phyloP scores from a whole-genome alignment of 1,284 basidiomycete species.

The Cronartium ribicola region DNA sequence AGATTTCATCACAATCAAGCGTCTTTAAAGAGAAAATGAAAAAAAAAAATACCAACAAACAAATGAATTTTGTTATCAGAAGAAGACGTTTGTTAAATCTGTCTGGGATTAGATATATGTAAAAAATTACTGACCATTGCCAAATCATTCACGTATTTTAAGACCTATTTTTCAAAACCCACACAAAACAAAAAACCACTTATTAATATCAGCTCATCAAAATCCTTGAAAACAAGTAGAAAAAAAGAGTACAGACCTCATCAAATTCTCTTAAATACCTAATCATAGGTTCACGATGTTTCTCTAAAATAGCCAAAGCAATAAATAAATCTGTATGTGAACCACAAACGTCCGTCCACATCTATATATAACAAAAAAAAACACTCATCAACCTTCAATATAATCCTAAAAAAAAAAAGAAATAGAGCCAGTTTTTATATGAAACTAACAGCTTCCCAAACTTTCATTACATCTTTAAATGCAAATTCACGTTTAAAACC shows the following conservation, averaged over 20 bases:
- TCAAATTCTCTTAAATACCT: slow-evolving; percentile 78
- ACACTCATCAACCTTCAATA: background rate
- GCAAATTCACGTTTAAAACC: slow-evolving; percentile 23
- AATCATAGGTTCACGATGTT: slow-evolving; percentile 85
- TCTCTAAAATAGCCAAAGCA: slow-evolving; percentile 86
- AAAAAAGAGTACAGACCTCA: slow-evolving; percentile 45
- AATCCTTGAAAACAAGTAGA: background rate
- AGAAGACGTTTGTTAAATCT: background rate
- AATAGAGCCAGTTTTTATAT: slow-evolving; percentile 16
- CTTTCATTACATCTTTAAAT: slow-evolving; percentile 60
- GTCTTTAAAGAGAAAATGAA: slow-evolving; percentile 6
- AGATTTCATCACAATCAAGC: slow-evolving; percentile 36
- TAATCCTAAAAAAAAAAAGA: background rate
- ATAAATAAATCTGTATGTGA: slow-evolving; percentile 86
- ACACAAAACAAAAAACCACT: background rate
- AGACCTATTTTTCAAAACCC: slow-evolving; percentile 62
- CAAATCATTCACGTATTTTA: slow-evolving; percentile 58
- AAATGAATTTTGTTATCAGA: background rate
- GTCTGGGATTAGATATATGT: background rate
- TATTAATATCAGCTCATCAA: too few relatives aligned
- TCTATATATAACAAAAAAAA: slow-evolving; percentile 51
- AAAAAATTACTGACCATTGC: slow-evolving; percentile 25
- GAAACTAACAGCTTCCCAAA: slow-evolving; percentile 74
- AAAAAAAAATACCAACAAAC: too few relatives aligned
- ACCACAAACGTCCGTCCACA: slow-evolving; percentile 91